These are phyloP conservation scores for Xylaria sp. DNA, from an alignment of 2,329 filamentous ascomycete species.

Conservation along the genomic window DNA sequence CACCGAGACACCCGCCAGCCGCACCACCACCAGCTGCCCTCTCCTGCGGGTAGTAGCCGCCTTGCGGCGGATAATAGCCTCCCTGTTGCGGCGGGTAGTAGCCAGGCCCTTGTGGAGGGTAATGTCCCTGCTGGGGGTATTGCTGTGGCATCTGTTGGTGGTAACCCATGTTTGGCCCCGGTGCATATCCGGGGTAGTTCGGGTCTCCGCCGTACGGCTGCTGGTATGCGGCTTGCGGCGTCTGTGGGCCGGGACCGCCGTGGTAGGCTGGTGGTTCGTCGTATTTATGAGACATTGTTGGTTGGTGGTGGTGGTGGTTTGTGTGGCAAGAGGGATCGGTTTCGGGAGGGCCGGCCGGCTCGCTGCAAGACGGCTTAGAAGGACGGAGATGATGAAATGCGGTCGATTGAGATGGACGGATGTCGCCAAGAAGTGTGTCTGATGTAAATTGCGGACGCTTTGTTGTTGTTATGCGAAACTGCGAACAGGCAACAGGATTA, in stretches of 20 bases:
- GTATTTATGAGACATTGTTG: constrained; percentile 57
- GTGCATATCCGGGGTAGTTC: constrained; percentile 52
- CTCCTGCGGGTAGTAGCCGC: constrained; percentile 51
- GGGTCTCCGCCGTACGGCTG: constrained; percentile 40
- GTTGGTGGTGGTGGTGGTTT: neutral
- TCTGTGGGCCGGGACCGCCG: constrained; percentile 54
- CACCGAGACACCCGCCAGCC: constrained; percentile 53
- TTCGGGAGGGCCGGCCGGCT: constrained; percentile 5
- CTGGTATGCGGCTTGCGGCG: constrained; percentile 57
- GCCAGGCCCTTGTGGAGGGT: constrained; percentile 11
- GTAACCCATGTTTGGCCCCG: constrained; percentile 57
- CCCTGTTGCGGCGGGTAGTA: constrained; percentile 55
- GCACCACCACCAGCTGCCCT: constrained; percentile 25
- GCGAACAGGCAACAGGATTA: neutral
- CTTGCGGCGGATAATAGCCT: constrained; percentile 44
- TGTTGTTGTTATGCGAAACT: neutral
- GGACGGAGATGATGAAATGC: constrained; percentile 3
- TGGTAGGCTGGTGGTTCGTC: constrained; percentile 63
- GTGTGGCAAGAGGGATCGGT: neutral
- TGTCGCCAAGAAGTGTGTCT: neutral
- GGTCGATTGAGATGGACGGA: neutral
- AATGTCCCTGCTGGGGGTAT: constrained; percentile 1
- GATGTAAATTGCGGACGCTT: neutral
- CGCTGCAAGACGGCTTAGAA: neutral
- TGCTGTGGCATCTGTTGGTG: constrained; percentile 50